Conservation (phyloP, 179 eudicot genomes). For the Vitellaria paradoxa region DNA sequence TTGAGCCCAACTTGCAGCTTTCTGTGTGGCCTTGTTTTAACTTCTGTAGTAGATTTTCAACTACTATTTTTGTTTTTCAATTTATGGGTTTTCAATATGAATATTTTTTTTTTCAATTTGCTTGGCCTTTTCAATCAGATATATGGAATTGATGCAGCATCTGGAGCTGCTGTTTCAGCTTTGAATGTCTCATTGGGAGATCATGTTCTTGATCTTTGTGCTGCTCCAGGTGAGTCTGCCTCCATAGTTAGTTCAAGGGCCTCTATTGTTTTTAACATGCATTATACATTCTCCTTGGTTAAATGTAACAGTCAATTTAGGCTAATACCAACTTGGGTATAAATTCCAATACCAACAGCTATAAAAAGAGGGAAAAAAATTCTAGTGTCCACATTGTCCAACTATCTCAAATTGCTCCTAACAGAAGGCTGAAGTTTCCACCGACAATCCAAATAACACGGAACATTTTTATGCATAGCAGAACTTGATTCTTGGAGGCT, state of each 20-base stretch:
- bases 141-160: constrained; percentile 96
- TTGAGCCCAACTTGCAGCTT: not conserved
- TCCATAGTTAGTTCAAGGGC: not conserved
- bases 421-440: not conserved
- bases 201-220: constrained; percentile 93
- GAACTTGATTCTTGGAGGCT: not conserved
- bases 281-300: not conserved
- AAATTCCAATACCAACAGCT: not conserved
- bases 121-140: constrained; percentile 41
- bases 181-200: constrained; percentile 65
- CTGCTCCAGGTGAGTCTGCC: constrained; percentile 77
- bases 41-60: not conserved
- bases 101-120: not conserved
- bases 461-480: not conserved
- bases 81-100: not conserved
- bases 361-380: not conserved
- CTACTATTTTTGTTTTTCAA: not conserved
- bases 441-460: not conserved
- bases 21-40: not conserved
- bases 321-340: not conserved
- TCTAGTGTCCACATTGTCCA: not conserved
- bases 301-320: not conserved
- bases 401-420: not conserved
- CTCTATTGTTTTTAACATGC: not conserved
- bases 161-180: constrained; percentile 94